Percentiles rank a stretch among this genome's conserved stretches.
phyloP scores from a whole-genome alignment of 2,329 filamentous ascomycete species.

The Aspergillus brunneoviolaceus region DNA sequence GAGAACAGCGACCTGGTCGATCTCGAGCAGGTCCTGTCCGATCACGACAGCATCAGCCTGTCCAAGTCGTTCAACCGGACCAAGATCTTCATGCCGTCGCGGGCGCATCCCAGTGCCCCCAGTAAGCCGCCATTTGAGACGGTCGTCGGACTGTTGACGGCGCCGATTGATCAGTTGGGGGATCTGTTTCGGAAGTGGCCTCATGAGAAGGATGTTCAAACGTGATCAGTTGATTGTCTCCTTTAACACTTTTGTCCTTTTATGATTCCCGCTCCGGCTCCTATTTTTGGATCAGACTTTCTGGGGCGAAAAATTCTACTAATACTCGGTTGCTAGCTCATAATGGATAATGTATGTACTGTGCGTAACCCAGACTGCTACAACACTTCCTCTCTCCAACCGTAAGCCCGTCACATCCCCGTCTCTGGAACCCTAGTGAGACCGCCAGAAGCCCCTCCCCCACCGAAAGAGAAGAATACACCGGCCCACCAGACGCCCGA shows the following conservation, averaged over 20 bases:
- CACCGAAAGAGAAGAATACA: neutral
- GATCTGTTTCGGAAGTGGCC: slow-evolving; percentile 54
- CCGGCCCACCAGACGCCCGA: neutral
- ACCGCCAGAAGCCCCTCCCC: neutral
- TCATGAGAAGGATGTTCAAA: neutral
- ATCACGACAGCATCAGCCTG: slow-evolving; percentile 34
- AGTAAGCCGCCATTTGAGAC: slow-evolving; percentile 57
- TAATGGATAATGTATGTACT: too few species aligned
- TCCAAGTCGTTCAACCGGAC: slow-evolving; percentile 50
- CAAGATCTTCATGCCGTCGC: slow-evolving; percentile 53
- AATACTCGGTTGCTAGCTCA: too few species aligned
- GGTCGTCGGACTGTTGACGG: slow-evolving; percentile 52
- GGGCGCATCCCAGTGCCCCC: slow-evolving; percentile 51
- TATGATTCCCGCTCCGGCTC: too few species aligned
- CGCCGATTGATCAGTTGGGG: slow-evolving; percentile 55
- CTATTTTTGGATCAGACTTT: too few species aligned
- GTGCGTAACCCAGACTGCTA: too few species aligned
- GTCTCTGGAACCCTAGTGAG: neutral
- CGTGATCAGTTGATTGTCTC: neutral
- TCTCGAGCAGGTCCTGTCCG: slow-evolving; percentile 45
- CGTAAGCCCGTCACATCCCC: too few species aligned
- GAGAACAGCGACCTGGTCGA: slow-evolving; percentile 49
- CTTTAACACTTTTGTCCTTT: too few species aligned
- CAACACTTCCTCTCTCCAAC: too few species aligned
- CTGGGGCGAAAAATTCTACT: too few species aligned